A percentile compares a stretch with the other conserved stretches of the same genome.
Evolutionary conservation across 2,329 filamentous ascomycete species (phyloP).

Genomic region (Botrytis cinerea): DNA sequence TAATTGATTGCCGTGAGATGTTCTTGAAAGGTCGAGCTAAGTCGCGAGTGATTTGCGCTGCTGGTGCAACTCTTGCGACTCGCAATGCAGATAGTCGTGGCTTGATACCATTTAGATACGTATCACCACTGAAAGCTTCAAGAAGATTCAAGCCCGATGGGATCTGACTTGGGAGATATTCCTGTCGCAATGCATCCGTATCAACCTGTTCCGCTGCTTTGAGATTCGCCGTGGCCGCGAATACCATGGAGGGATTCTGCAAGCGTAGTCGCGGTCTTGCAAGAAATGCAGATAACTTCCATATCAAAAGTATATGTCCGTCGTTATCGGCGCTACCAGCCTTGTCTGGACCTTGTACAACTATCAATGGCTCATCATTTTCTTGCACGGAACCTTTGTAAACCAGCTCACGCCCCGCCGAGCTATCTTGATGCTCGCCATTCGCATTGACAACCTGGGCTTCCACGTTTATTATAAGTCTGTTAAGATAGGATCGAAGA

Average conservation of each 20-base stretch:
- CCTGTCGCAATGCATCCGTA: constrained; percentile 50
- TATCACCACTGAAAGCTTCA: constrained; percentile 69
- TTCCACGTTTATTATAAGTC: constrained; percentile 67
- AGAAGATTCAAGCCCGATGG: constrained; percentile 76
- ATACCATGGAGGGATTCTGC: constrained; percentile 65
- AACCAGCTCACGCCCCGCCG: constrained; percentile 59
- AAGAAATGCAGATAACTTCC: constrained; percentile 62
- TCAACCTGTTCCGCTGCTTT: constrained; percentile 52
- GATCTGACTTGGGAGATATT: constrained; percentile 69
- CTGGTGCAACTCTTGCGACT: constrained; percentile 72
- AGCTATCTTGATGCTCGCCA: constrained; percentile 48
- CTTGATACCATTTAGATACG: constrained; percentile 57
- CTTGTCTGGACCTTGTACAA: constrained; percentile 48
- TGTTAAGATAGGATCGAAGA: constrained; percentile 59
- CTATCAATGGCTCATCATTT: constrained; percentile 52
- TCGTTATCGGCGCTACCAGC: constrained; percentile 36
- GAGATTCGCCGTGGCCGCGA: constrained; percentile 62
- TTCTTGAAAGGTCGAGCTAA: constrained; percentile 64
- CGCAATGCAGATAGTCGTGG: constrained; percentile 72
- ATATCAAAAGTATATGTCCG: constrained; percentile 56
- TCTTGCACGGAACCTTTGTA: constrained; percentile 57
- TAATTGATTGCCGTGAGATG: constrained; percentile 62
- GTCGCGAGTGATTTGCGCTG: constrained; percentile 60
- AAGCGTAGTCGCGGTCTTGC: constrained; percentile 63
- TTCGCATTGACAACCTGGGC: constrained; percentile 63